phyloP scores from a whole-genome alignment of 1,139 yeast genomes.

The Candida anutae region DNA sequence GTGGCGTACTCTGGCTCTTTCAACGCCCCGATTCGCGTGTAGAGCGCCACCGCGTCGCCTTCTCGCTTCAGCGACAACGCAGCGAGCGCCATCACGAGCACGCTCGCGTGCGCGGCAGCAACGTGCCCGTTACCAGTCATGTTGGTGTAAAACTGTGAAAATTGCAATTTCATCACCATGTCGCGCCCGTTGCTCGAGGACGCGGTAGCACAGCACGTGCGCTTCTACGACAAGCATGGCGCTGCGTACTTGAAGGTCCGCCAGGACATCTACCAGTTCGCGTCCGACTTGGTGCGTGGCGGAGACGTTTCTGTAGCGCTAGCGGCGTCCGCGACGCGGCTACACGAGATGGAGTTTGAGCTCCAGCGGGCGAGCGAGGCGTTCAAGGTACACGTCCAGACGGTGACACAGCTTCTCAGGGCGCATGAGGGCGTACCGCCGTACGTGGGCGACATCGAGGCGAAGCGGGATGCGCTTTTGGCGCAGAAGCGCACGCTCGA shows the following conservation, averaged over 20 bases:
- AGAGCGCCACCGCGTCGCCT: not conserved
- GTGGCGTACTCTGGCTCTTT: not conserved
- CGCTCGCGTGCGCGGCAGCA: not conserved
- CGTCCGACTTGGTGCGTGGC: constrained; percentile 5
- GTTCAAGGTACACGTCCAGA: constrained; percentile 20
- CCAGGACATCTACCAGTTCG: constrained; percentile 24
- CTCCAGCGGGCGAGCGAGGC: constrained; percentile 19
- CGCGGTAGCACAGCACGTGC: constrained; percentile 22
- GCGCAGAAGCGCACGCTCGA: constrained; percentile 12
- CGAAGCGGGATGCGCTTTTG: constrained; percentile 14
- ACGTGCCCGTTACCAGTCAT: too few relatives aligned
- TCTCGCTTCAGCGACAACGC: not conserved
- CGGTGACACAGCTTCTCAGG: constrained; percentile 14
- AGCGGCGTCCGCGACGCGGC: constrained; percentile 5
- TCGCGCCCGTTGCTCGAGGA: constrained; percentile 29
- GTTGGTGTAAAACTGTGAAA: too few relatives aligned
- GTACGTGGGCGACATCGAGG: constrained; percentile 15
- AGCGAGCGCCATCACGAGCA: not conserved
- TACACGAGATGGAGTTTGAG: constrained; percentile 9
- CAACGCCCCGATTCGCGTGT: not conserved
- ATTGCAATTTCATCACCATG: constrained; percentile 19
- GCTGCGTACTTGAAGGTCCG: constrained; percentile 26
- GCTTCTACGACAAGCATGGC: constrained; percentile 27
- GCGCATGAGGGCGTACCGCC: constrained; percentile 15
- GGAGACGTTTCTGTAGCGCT: too few relatives aligned